phyloP scores from a whole-genome alignment of 192 early-diverging fungal genomes.

The Mortierella claussenii region DNA sequence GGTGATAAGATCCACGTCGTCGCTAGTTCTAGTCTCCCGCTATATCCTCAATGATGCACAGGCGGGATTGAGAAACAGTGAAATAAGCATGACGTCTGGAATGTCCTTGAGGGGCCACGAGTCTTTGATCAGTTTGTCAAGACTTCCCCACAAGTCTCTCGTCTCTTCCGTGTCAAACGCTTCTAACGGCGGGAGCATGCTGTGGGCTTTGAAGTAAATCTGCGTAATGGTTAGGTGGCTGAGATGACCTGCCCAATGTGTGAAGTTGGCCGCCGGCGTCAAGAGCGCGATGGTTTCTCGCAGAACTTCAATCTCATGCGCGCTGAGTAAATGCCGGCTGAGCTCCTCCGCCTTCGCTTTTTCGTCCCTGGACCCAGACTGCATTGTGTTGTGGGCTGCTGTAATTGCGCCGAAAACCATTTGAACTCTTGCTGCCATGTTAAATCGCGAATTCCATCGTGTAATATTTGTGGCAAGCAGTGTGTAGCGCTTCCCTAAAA shows the following conservation, averaged over 20 bases:
- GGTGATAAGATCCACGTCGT: neutral
- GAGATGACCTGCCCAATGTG: slow-evolving; percentile 13
- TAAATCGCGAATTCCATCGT: slow-evolving; percentile 18
- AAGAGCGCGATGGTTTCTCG: slow-evolving; percentile 14
- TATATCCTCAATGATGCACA: neutral
- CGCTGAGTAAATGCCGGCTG: neutral
- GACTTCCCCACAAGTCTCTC: neutral
- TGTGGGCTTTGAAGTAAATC: slow-evolving; percentile 10
- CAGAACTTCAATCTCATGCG: slow-evolving; percentile 10
- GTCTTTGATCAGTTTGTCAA: slow-evolving; percentile 7
- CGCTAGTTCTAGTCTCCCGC: neutral
- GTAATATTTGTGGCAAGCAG: slow-evolving; percentile 7
- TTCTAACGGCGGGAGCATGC: neutral
- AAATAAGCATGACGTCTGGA: slow-evolving; percentile 15
- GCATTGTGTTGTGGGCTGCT: slow-evolving; percentile 3
- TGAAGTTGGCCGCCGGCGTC: slow-evolving; percentile 12
- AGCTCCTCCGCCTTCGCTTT: slow-evolving; percentile 7
- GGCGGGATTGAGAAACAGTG: slow-evolving; percentile 23
- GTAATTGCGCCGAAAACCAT: neutral
- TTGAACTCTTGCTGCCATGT: slow-evolving; percentile 15
- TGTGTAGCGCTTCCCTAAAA: neutral
- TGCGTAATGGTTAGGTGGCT: slow-evolving; percentile 11
- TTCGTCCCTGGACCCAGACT: neutral
- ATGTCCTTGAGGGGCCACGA: slow-evolving; percentile 19
- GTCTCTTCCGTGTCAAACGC: neutral